Evolutionary conservation across 352 stramenopile genomes (phyloP).

Genomic region (Pythium aristosporum): DNA sequence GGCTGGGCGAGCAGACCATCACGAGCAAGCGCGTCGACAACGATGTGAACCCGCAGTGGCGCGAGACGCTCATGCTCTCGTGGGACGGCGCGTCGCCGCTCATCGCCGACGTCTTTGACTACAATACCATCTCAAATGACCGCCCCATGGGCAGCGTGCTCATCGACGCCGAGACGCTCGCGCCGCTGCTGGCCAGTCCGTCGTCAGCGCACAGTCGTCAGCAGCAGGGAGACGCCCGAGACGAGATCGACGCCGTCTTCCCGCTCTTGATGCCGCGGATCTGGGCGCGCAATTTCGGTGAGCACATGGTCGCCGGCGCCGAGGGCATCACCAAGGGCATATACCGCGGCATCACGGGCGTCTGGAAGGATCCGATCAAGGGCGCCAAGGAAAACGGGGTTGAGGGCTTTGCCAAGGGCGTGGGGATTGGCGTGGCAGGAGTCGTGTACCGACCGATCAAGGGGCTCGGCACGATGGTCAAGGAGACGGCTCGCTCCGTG

Average conservation of each 20-base stretch:
- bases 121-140: conserved; percentile 68
- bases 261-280: conserved; percentile 58
- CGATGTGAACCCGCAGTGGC: conserved; percentile 65
- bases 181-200: conserved; percentile 27
- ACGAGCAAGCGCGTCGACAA: conserved; percentile 67
- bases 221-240: conserved; percentile 7
- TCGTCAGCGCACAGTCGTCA: background rate
- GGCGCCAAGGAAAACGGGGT: conserved; percentile 70
- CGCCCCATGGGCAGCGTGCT: conserved; percentile 64
- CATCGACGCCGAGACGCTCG: conserved; percentile 42
- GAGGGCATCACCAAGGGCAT: conserved; percentile 69
- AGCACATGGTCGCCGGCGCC: conserved; percentile 76
- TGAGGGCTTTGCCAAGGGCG: conserved; percentile 72
- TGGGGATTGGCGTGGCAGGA: conserved; percentile 64
- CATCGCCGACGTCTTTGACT: conserved; percentile 64
- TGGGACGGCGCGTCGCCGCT: conserved; percentile 74
- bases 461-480: conserved; percentile 73
- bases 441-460: conserved; percentile 74
- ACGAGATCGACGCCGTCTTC: conserved; percentile 53
- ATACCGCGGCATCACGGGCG: conserved; percentile 67
- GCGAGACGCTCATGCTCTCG: conserved; percentile 72
- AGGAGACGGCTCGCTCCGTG: conserved; percentile 68
- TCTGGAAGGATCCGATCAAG: conserved; percentile 80
- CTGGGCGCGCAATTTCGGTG: conserved; percentile 76
- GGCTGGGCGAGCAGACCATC: conserved; percentile 70